phyloP scores from a whole-genome alignment of 768 basidiomycete genomes.

The Psilocybe subaeruginosa region DNA sequence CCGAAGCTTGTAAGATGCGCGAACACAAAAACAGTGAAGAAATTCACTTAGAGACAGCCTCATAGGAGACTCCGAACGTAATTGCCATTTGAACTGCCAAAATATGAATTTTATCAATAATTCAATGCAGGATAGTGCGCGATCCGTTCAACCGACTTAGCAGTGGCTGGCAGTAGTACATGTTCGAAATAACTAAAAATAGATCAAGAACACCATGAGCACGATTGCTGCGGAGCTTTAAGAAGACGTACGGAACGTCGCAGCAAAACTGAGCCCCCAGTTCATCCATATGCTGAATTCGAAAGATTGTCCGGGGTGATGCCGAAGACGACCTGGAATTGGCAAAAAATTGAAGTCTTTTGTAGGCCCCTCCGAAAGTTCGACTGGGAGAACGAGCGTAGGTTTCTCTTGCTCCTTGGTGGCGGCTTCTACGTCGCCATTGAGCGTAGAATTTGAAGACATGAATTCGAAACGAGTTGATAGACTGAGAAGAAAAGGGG shows the following conservation, averaged over 20 bases:
- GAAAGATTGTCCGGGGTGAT: constrained; percentile 6
- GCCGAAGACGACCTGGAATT: constrained; percentile 9
- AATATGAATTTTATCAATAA: constrained; percentile 2
- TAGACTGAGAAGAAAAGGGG: background rate
- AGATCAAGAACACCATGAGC: background rate
- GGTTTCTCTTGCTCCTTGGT: background rate
- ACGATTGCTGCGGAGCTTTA: background rate
- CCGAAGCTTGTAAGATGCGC: background rate
- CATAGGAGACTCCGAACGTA: constrained; percentile 24
- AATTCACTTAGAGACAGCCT: constrained; percentile 20
- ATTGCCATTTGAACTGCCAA: constrained; percentile 40
- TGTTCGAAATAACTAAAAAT: constrained; percentile 58
- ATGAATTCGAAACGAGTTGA: background rate
- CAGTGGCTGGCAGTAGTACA: constrained; percentile 82
- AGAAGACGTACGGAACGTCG: constrained; percentile 14
- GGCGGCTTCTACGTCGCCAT: background rate
- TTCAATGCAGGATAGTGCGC: too few relatives aligned
- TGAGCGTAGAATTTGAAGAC: background rate
- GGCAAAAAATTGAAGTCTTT: constrained; percentile 16
- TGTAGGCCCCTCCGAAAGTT: background rate
- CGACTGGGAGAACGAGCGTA: background rate
- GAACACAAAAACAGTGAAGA: background rate
- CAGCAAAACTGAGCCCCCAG: constrained; percentile 14
- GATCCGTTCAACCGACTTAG: constrained; percentile 49
- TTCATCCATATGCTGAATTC: constrained; percentile 13